phyloP scores from a whole-genome alignment of 208 protist genomes.

The Wallacemonas collosoma region DNA sequence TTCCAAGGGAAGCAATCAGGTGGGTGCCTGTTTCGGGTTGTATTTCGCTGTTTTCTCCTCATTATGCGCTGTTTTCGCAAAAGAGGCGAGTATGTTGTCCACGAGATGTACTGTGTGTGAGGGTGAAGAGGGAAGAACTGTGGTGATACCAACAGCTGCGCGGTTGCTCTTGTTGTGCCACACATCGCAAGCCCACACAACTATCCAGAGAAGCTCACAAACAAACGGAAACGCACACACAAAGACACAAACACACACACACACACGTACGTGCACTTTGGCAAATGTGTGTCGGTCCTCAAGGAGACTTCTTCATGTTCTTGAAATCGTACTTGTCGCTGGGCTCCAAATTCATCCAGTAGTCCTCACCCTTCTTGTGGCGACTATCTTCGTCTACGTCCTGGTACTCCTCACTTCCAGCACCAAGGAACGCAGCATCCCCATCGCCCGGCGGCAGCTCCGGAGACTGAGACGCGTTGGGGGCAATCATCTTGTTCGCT shows the following conservation, averaged over 20 bases:
- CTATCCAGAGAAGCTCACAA: neutral
- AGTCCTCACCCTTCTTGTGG: constrained; percentile 92
- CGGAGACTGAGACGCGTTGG: constrained; percentile 68
- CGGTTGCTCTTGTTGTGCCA: too few relatives aligned
- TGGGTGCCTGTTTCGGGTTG: too few relatives aligned
- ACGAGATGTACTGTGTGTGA: too few relatives aligned
- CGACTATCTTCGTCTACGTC: constrained; percentile 79
- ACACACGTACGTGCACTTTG: neutral
- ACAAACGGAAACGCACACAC: neutral
- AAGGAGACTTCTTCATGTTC: constrained; percentile 89
- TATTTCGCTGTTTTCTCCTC: too few relatives aligned
- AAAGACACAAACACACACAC: neutral
- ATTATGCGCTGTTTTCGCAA: too few relatives aligned
- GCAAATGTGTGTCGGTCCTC: neutral
- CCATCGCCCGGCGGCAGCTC: constrained; percentile 36
- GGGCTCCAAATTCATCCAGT: constrained; percentile 93
- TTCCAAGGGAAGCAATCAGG: too few relatives aligned
- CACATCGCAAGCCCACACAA: too few relatives aligned
- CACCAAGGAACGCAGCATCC: constrained; percentile 40
- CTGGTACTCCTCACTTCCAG: constrained; percentile 61
- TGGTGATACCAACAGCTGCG: too few relatives aligned
- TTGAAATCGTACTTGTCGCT: constrained; percentile 91
- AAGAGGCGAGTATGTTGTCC: too few relatives aligned
- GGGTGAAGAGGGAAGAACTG: too few relatives aligned
- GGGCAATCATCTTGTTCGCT: constrained; percentile 90